phyloP scores from a whole-genome alignment of 1,284 basidiomycete genomes.

The Puccinia brachypodii region DNA sequence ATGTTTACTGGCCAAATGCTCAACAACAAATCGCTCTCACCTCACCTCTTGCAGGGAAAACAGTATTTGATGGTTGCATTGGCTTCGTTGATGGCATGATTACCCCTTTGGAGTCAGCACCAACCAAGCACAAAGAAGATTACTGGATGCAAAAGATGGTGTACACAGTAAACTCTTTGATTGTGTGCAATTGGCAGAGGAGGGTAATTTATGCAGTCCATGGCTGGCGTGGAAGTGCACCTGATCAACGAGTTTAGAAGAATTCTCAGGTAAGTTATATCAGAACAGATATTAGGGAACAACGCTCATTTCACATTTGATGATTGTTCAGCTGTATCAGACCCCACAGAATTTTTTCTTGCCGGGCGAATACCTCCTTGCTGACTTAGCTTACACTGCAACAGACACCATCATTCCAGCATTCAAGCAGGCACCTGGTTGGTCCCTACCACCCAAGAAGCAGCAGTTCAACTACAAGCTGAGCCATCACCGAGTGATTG shows the following conservation, averaged over 20 bases:
- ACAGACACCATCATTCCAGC: not conserved
- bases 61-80: not conserved
- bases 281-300: too few species aligned
- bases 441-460: not conserved
- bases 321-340: not conserved
- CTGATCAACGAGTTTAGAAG: not conserved
- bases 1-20: not conserved
- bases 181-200: constrained; percentile 1
- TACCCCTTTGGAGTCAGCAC: not conserved
- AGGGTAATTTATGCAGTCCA: not conserved
- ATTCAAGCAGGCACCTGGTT: not conserved
- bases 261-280: not conserved
- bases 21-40: too few species aligned
- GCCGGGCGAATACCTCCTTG: constrained; percentile 6
- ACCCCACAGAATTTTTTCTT: not conserved
- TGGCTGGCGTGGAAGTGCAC: constrained; percentile 29
- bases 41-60: not conserved
- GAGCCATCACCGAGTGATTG: not conserved
- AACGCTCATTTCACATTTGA: too few species aligned
- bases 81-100: constrained; percentile 8
- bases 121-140: not conserved
- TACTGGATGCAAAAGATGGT: not conserved
- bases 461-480: constrained; percentile 12
- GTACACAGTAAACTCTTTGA: not conserved
- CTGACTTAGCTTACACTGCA: constrained; percentile 23